Percentiles rank a stretch among this genome's conserved stretches.
These are phyloP conservation scores for Penicillium herquei DNA, from an alignment of 495 filamentous ascomycete genomes.

Conservation along the genomic window DNA sequence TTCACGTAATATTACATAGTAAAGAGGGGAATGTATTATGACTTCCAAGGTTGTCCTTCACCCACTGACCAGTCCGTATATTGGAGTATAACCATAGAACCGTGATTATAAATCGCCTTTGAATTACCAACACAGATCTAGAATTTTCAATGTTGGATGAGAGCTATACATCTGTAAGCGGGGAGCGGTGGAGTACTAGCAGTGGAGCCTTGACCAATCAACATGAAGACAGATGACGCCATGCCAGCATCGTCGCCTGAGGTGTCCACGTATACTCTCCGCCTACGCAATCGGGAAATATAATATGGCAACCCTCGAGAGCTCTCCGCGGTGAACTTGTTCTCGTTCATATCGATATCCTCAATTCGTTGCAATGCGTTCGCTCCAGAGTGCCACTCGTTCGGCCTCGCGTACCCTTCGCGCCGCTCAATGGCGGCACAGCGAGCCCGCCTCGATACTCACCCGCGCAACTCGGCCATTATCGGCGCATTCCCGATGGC, in stretches of 20 bases:
- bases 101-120: too few relatives aligned
- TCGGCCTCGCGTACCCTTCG: conserved; percentile 22
- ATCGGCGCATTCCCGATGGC: conserved; percentile 18
- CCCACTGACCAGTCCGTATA: too few relatives aligned
- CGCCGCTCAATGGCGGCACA: conserved; percentile 18
- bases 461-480: conserved; percentile 20
- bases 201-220: conserved; percentile 10
- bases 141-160: too few relatives aligned
- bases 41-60: too few relatives aligned
- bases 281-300: conserved; percentile 17
- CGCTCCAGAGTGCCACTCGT: conserved; percentile 24
- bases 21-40: too few relatives aligned
- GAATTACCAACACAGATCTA: too few relatives aligned
- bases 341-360: not conserved
- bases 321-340: conserved; percentile 1
- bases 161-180: not conserved
- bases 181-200: not conserved
- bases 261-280: conserved; percentile 14
- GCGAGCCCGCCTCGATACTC: conserved; percentile 9
- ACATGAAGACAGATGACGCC: conserved; percentile 12
- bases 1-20: conserved; percentile 2
- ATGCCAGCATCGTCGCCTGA: conserved; percentile 12
- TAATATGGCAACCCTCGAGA: conserved; percentile 9
- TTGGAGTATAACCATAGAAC: too few relatives aligned
- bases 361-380: conserved; percentile 19